These are phyloP conservation scores for Craterostigma plantagineum DNA, from an alignment of 257 asterid species.

Conservation along the genomic window DNA sequence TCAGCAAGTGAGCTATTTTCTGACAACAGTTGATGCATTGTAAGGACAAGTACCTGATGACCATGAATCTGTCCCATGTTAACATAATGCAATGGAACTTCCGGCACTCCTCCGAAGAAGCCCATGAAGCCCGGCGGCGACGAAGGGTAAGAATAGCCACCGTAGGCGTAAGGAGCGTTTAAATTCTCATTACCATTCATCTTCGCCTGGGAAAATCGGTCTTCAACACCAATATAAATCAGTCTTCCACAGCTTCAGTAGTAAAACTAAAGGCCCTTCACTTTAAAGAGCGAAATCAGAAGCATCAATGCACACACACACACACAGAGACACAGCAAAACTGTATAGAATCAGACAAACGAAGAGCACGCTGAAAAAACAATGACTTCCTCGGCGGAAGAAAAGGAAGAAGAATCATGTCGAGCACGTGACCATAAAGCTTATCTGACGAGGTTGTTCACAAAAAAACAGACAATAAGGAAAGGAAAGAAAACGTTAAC, in stretches of 20 bases:
- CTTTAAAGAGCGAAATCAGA: too few species aligned
- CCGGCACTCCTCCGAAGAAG: constrained; percentile 29
- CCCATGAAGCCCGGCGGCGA: constrained; percentile 30
- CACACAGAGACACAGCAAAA: too few species aligned
- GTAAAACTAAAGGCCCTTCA: background rate
- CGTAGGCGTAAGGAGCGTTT: constrained; percentile 36
- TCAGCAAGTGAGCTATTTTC: background rate
- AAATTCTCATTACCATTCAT: constrained; percentile 42
- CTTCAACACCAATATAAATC: background rate
- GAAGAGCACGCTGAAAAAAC: too few species aligned
- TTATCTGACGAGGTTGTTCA: too few species aligned
- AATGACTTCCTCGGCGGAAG: background rate
- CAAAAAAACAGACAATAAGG: too few species aligned
- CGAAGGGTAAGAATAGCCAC: constrained; percentile 40
- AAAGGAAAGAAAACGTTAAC: too few species aligned
- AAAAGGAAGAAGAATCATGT: background rate
- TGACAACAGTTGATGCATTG: constrained; percentile 1
- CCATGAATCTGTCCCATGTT: constrained; percentile 25
- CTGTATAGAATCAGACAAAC: too few species aligned
- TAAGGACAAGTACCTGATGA: constrained; percentile 27
- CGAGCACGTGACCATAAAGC: too few species aligned
- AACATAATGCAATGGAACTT: constrained; percentile 32
- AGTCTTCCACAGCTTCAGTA: constrained; percentile 4
- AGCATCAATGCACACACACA: too few species aligned
- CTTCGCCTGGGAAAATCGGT: constrained; percentile 6